Evolutionary conservation across 108 stramenopile species (phyloP), one percentile per base, ranked within the genome.

Genomic region (Pseudonitzschia delicatissima): DNA sequence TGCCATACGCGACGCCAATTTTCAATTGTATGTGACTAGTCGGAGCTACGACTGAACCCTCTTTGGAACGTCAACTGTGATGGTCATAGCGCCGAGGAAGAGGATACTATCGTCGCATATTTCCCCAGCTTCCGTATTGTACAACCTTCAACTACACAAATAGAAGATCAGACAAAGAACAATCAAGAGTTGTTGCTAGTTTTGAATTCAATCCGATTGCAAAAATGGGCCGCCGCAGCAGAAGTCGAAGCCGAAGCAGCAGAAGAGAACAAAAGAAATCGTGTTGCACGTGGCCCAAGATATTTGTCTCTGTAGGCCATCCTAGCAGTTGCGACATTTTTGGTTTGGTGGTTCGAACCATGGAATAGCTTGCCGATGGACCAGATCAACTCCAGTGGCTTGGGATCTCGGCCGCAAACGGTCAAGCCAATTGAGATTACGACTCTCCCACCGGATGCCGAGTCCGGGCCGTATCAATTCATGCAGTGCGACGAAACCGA

Each of bases 341-440:
- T 27, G n/a, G 40, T 77, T 8, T 77, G 76, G 76, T 45, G 58
- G 47, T 77, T 66, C 42, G 69, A 45, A 11, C 76, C 76, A 13
- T 66, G 69, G 36, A 69, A 77, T n/a, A n/a, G n/a, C n/a, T n/a
- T n/a, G n/a, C n/a, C n/a, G n/a, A n/a, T n/a, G 17, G 64, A 60
- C 4, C 52, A 58, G 15, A 71, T 71, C 28, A 57, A 71, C 60
- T 55, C 53, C 31, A 33, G 31, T 77, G 2, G 58, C 9, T n/a
- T n/a, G n/a, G n/a, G n/a, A n/a, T n/a, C n/a, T n/a, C n/a, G n/a
- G 6, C 36, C 35, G 12, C 12, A 13, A 35, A 31, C 29, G 60
- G 35, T 48, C 34, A 25, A 5, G 20, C 37, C 59, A 21, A 33
- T 28, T 35, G 29, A 9, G 47, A 28, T 40, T 27, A 51, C 67